Base-by-base conservation (phyloP, 1,139 yeast species). In the Geotrichum fermentans region DNA sequence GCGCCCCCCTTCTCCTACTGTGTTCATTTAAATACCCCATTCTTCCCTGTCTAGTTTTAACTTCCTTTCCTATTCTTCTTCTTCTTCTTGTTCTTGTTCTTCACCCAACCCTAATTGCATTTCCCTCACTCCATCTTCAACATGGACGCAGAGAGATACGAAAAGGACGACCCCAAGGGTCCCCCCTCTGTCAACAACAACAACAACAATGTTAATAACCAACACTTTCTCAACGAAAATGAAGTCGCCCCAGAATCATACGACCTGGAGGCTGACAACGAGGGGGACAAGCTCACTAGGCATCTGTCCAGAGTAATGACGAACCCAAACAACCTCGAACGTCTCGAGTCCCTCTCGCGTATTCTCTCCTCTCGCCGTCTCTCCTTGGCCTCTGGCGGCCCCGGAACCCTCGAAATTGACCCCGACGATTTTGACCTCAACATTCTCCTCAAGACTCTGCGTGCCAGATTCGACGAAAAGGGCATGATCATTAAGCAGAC, bases 401-500 rank as follows among this genome's bases (percentile, higher is more conserved):
- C 21, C 20, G 72, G 68, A 41, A 55, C 60, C 35, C 64, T 72
- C 42, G 72, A 67, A 54, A 61, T 72, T 38, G 64, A 70, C 52
- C 68, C 70, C 10, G 64, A 65, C 20, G 73, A 72, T 56, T 72
- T 72, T 53, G 75, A 72, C 56, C 59, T 73, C 40, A 61, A 68
- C 49, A 62, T 71, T 22, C 55, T 74, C 30, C 61, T 74, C 45
- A 66, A 72, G 48, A 52, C 59, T 18, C 38, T 58, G 43, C 55
- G 55, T 35, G 61, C 61, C 41, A 61, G 62, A 49, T 58, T 62
- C 35, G 58, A 61, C 32, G 71, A 70, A 43, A 73, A 73, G 56
- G 78, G 79, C 53, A 68, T 72, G 41, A 72, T 70, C 52, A 67
- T 72, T 14, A 73, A 74, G 52, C 70, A 69, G 47, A 71, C 78